Base-by-base conservation (phyloP, 305 asterid genomes). In the Euphrasia arctica region DNA sequence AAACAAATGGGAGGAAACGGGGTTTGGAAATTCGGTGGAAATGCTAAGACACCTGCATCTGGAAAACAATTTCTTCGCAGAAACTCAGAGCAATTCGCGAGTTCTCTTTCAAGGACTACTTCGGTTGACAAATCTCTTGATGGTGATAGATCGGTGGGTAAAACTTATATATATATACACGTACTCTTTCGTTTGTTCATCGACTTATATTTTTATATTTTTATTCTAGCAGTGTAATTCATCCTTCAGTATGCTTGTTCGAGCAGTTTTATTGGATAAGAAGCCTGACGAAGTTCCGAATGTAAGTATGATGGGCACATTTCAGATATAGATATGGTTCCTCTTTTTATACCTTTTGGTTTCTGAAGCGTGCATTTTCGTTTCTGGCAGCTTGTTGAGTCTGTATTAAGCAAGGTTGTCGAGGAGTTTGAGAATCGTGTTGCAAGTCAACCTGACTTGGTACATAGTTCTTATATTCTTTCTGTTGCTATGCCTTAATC, bases 281-380 rank as follows among this genome's bases (percentile, higher is more conserved):
- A 93, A 85, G 78, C 94, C 95, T 3, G 95, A 90, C 58, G 99
- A 90, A 72, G 92, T 93, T 79, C 95, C 95, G 52, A 85, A 75
- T 81, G 97, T 90, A 58, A 70, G 83, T 75, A 61, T 31, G 28
- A 71, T 56, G 59, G 3, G 59, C 36, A 28, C 60, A 55, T 58
- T 10, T 54, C 58, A 2, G 32, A 8, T 25, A 43, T 67, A 14
- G 25, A 5, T 25, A 25, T 1, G 27, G 27, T 25, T 25, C 27
- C 27, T 25, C 27, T 25, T 25, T 25, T 25, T 25, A 25, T 25
- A 25, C 27, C 27, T 25, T 25, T 25, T 25, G 27, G 62, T 15
- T 59, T 68, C 58, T 68, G 52, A 39, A 58, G 66, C 47, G 49
- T 39, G 42, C 43, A 15, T 14, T 18, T 71, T 54, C 74, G 58